Base-by-base conservation (phyloP, 2,329 filamentous ascomycete species). In the Helminthosporium solani region DNA sequence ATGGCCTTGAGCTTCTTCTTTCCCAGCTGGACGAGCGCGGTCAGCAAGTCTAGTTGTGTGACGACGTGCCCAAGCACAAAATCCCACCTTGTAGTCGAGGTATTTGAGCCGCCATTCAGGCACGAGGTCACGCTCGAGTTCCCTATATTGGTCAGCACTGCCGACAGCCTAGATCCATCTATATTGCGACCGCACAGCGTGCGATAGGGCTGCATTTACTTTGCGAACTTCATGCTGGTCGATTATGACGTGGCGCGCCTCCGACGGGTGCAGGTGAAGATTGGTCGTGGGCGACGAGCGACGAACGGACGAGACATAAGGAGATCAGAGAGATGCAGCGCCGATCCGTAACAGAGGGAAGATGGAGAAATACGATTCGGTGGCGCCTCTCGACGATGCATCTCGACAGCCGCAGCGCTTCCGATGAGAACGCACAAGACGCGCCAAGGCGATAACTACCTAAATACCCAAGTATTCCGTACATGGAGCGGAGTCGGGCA, bases 81-180 rank as follows among this genome's bases (percentile, higher is more conserved):
- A 33, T 23, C 70, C 44, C 46, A 84, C 84, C 79, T 95, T 96
- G 78, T 97, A 97, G 72, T 96, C 84, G 59, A 97, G 80, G 70
- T 96, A 97, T 71, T 96, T 95, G 69, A 85, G 81, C 63, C 88
- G 84, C 92, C 92, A 97, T 81, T 97, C 91, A 66, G 91, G 91
- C 54, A 96, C 90, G 43, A 90, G 81, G 61, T 95, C 88, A 64
- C 87, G 82, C 66, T 96, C 89, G 53, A 96, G 79, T 74, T 95
- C 89, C 66, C 80, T 83, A 40, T 21, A 16, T 27, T 30, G n/a
- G 52, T 60, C 45, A 57, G 51, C 38, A 30, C 36, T 47, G 48
- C 37, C 4, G n/a, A n/a, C n/a, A n/a, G n/a, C n/a, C n/a, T n/a
- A n/a, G n/a, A n/a, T n/a, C n/a, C n/a, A n/a, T n/a, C n/a, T n/a